Base-by-base conservation (phyloP, 2,329 filamentous ascomycete species). In the Pseudophaeomoniella oleicola region DNA sequence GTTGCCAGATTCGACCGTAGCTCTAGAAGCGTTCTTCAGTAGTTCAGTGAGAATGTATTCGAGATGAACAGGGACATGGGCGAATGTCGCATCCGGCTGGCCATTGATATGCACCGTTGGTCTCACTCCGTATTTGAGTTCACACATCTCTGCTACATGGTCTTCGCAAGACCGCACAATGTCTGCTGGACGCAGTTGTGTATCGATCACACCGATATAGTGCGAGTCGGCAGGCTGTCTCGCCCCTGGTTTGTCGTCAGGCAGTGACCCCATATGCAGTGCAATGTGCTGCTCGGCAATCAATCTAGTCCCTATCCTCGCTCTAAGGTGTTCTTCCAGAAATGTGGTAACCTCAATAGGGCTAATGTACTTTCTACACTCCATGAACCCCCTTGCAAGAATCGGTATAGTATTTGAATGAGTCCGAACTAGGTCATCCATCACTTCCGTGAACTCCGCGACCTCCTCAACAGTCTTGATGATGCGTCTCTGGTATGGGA, bases 41-140 rank as follows among this genome's bases (percentile, higher is more conserved):
- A 98, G 70, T 58, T 98, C 90, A 0, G 88, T 98, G 44, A 94
- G 74, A 45, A 98, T 94, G 57, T 98, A 98, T 59, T 96, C 88
- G 16, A 98, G 71, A 57, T 98, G 90, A 55, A 93, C 90, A 11
- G 90, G 90, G 5, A 98, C 79, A 51, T 92, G 90, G 14, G 88
- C 86, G 52, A 98, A 93, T 0, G 77, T 79, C n/a, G 87, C 85
- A 36, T 81, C 78, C 0, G 81, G 78, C 54, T 92, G 80, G 44
- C 90, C 90, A 46, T 87, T 81, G 49, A 98, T 80, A 33, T 78
- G 63, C 50, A 94, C 70, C 2, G 69, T 71, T 0, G 90, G 90
- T 0, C 90, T 75, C 2, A 92, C 76, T 36, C 90, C 90, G 52
- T 98, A 98, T 43, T 90, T 88, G 22, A 94, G 71, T 64, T 96